These are phyloP conservation scores for Crithidia brevicula DNA, from an alignment of 208 protist genomes.

Conservation along the genomic window DNA sequence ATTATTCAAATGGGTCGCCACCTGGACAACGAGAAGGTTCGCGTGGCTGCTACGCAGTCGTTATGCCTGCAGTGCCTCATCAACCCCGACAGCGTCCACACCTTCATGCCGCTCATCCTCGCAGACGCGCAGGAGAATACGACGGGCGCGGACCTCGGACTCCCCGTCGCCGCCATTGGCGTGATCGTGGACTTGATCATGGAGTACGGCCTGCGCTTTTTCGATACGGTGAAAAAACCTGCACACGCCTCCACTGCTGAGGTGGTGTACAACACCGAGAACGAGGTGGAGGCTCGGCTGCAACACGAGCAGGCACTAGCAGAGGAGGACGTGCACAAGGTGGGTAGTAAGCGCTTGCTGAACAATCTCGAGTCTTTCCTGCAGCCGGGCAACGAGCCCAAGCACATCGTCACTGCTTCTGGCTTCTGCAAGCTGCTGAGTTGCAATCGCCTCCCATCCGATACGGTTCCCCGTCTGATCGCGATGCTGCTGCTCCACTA, in stretches of 20 bases:
- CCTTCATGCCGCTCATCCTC: slow-evolving; percentile 89
- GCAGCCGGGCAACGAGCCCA: slow-evolving; percentile 31
- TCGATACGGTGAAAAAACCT: slow-evolving; percentile 42
- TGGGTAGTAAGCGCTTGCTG: slow-evolving; percentile 69
- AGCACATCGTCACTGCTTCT: slow-evolving; percentile 37
- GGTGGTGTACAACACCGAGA: slow-evolving; percentile 36
- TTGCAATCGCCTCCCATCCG: slow-evolving; percentile 78
- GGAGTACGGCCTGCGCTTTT: slow-evolving; percentile 91
- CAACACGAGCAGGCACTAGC: slow-evolving; percentile 76
- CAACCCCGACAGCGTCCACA: slow-evolving; percentile 86
- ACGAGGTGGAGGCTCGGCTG: slow-evolving; percentile 58
- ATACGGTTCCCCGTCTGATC: slow-evolving; percentile 56
- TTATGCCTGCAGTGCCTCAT: slow-evolving; percentile 88
- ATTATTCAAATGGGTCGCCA: slow-evolving; percentile 87
- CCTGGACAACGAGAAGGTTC: slow-evolving; percentile 74
- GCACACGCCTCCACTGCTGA: slow-evolving; percentile 1
- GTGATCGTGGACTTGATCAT: slow-evolving; percentile 85
- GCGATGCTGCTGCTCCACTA: slow-evolving; percentile 74
- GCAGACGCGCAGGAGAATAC: slow-evolving; percentile 58
- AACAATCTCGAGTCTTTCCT: slow-evolving; percentile 61
- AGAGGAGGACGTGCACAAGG: slow-evolving; percentile 85
- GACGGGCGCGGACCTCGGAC: slow-evolving; percentile 24
- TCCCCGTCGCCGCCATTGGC: slow-evolving; percentile 71
- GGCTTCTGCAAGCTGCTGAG: slow-evolving; percentile 91
- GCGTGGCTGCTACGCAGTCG: slow-evolving; percentile 77